Conservation (phyloP, 257 asterid genomes). For the Voacanga thouarsii region DNA sequence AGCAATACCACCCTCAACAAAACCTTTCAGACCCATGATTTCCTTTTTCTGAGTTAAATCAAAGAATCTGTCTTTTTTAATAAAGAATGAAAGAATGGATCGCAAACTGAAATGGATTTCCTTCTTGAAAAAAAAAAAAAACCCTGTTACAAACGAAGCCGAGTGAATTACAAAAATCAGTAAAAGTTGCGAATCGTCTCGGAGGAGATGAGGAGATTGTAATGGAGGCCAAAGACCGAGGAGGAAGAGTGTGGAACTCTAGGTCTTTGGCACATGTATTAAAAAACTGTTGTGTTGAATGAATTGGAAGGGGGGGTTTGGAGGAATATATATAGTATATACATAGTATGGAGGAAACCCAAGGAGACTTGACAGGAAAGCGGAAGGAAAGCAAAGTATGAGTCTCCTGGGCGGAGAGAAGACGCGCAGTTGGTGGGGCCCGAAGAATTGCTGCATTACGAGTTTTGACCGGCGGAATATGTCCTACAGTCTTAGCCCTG, state of each 20-base stretch:
- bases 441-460: not conserved
- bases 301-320: not conserved
- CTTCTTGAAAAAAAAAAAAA: not conserved
- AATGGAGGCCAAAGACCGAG: no score
- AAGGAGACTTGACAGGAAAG: not conserved
- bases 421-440: conserved; percentile 8
- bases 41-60: not conserved
- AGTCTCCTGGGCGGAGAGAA: not conserved
- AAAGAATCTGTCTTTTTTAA: not conserved
- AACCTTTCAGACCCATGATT: conserved; percentile 46
- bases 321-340: not conserved
- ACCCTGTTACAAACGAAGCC: no score
- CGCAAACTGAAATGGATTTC: not conserved
- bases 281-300: not conserved
- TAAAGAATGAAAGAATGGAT: not conserved
- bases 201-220: no score
- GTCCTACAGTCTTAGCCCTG: not conserved
- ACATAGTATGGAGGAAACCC: not conserved
- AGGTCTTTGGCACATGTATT: not conserved
- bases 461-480: not conserved
- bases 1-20: conserved; percentile 62
- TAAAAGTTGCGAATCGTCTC: not conserved
- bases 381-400: not conserved
- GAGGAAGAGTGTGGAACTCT: no score
- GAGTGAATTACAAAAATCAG: not conserved